Percentiles rank a stretch among this genome's conserved stretches.
phyloP scores from a whole-genome alignment of 2,329 filamentous ascomycete genomes.

The Graphiopsis chlorocephala region DNA sequence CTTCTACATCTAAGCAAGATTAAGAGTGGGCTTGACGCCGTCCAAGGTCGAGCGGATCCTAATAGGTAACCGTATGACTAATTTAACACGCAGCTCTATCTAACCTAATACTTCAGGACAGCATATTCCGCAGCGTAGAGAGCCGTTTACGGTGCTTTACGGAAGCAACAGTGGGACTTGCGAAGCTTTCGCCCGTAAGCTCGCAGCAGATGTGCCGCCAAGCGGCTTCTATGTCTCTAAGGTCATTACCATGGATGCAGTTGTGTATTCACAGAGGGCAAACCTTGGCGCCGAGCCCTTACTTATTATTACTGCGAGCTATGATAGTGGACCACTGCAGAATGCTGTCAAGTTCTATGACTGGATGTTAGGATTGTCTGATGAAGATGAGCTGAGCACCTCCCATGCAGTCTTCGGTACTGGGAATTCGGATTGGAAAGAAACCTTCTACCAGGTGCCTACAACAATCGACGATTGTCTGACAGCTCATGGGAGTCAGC shows the following conservation, averaged over 20 bases:
- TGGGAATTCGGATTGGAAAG: no score
- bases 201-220: constrained; percentile 35
- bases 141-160: constrained; percentile 38
- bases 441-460: no score
- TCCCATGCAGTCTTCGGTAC: no score
- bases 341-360: constrained; percentile 41
- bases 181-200: constrained; percentile 38
- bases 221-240: constrained; percentile 35
- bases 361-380: no score
- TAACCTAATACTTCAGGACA: no score
- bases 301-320: constrained; percentile 39
- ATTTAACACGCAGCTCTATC: no score
- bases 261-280: constrained; percentile 30
- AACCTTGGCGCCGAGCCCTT: constrained; percentile 27
- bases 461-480: no score
- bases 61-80: no score
- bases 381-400: no score
- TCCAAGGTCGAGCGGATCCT: not conserved
- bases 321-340: constrained; percentile 41
- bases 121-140: no score
- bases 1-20: constrained; percentile 38
- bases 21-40: constrained; percentile 22
- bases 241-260: constrained; percentile 35
- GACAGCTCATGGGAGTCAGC: no score
- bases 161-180: constrained; percentile 43